Evolutionary conservation across 805 yeast species (phyloP).

Genomic region (Grigorovia yakushimaensis): DNA sequence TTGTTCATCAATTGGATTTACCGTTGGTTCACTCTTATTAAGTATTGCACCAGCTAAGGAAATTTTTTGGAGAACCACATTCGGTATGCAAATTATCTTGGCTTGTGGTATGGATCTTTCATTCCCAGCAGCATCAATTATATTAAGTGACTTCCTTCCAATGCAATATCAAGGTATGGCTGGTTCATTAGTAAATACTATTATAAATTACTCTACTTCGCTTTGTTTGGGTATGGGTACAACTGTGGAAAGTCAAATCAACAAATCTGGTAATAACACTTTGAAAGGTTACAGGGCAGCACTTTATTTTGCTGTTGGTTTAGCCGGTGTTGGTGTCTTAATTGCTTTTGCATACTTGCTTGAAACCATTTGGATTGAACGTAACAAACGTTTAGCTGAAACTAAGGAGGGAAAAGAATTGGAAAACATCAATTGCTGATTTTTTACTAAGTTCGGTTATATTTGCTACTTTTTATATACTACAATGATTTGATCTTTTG

Average conservation of each 20-base stretch:
- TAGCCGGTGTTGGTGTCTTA: slow-evolving; percentile 29
- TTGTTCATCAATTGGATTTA: slow-evolving; percentile 44
- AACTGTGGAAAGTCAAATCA: slow-evolving; percentile 44
- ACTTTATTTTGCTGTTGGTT: slow-evolving; percentile 50
- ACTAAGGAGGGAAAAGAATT: not conserved
- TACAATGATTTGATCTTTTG: not conserved
- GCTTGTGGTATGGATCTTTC: slow-evolving; percentile 73
- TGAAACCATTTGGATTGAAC: slow-evolving; percentile 7
- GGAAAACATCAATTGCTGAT: not conserved
- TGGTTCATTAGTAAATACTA: slow-evolving; percentile 61
- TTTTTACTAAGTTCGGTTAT: not conserved
- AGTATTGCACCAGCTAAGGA: slow-evolving; percentile 50
- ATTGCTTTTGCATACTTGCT: slow-evolving; percentile 13
- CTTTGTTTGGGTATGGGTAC: slow-evolving; percentile 60
- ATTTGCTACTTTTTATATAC: too few relatives aligned
- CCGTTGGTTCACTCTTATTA: slow-evolving; percentile 43
- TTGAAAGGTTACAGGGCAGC: slow-evolving; percentile 48
- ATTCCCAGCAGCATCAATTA: slow-evolving; percentile 64
- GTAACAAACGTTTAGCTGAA: not conserved
- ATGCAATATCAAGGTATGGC: slow-evolving; percentile 66
- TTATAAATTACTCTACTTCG: slow-evolving; percentile 62
- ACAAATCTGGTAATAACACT: slow-evolving; percentile 14
- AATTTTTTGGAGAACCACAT: slow-evolving; percentile 45
- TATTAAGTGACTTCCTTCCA: slow-evolving; percentile 52
- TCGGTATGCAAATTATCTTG: slow-evolving; percentile 47